phyloP scores from a whole-genome alignment of 306 rosid genomes.

The Cicer pinnatifidum region DNA sequence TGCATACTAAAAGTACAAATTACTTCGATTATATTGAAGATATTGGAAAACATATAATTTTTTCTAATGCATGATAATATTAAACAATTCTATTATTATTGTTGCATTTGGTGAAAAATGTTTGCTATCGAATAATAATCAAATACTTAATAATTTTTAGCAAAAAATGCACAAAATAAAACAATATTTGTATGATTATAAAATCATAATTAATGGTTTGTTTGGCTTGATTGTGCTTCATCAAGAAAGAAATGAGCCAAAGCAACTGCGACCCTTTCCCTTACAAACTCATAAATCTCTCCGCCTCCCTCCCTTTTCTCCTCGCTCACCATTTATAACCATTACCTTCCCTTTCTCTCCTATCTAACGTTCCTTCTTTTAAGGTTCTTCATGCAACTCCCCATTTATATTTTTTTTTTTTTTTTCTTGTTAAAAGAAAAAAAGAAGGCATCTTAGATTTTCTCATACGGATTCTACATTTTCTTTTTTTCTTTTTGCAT shows the following conservation, averaged over 20 bases:
- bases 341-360: slow-evolving; percentile 52
- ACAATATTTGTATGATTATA: too few species aligned
- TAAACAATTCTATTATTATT: too few species aligned
- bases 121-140: too few species aligned
- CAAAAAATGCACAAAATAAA: too few species aligned
- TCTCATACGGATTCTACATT: slow-evolving; percentile 45
- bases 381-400: slow-evolving; percentile 58
- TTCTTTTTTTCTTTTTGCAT: slow-evolving; percentile 18
- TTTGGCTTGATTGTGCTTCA: background rate
- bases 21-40: too few species aligned
- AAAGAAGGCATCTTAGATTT: slow-evolving; percentile 49
- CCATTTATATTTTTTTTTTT: slow-evolving; percentile 29
- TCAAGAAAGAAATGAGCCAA: slow-evolving; percentile 27
- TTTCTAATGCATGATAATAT: too few species aligned
- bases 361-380: slow-evolving; percentile 60
- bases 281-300: slow-evolving; percentile 55
- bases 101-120: too few species aligned
- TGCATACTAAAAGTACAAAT: too few species aligned
- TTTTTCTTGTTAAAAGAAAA: slow-evolving; percentile 2
- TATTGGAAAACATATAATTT: too few species aligned
- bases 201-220: background rate
- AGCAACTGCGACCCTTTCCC: slow-evolving; percentile 53
- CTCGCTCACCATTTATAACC: slow-evolving; percentile 63
- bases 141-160: too few species aligned
- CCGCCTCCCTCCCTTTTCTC: slow-evolving; percentile 54